phyloP scores from a whole-genome alignment of 306 rosid genomes.

The Pterocarpus macrocarpus region DNA sequence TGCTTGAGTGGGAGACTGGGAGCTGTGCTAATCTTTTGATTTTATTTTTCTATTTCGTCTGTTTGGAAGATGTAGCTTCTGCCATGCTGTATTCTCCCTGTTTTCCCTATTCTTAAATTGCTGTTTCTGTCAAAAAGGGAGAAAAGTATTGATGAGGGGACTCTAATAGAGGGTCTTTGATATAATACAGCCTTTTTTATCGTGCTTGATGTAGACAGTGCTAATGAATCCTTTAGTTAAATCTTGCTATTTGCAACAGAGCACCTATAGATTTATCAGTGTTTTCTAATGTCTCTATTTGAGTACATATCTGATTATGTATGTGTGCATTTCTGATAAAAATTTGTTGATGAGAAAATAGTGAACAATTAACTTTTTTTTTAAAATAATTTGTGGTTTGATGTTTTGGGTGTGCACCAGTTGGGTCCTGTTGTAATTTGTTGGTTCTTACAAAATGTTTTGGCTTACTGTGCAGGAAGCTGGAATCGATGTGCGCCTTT shows the following conservation, averaged over 20 bases:
- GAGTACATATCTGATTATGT: not conserved
- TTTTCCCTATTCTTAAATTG: too few relatives aligned
- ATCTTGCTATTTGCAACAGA: slow-evolving; percentile 2
- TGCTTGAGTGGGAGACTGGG: too few relatives aligned
- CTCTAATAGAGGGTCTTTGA: not conserved
- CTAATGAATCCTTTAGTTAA: not conserved
- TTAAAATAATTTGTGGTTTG: not conserved
- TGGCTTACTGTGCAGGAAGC: slow-evolving; percentile 70
- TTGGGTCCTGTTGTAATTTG: slow-evolving; percentile 39
- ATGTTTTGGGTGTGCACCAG: slow-evolving; percentile 29
- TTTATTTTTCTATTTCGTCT: too few relatives aligned
- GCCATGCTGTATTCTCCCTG: too few relatives aligned
- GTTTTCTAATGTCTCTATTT: not conserved
- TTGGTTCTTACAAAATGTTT: slow-evolving; percentile 28
- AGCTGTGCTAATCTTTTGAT: too few relatives aligned
- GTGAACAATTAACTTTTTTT: not conserved
- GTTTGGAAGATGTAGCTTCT: not conserved
- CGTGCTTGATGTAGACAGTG: not conserved
- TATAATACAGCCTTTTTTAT: not conserved
- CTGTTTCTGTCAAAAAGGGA: too few relatives aligned
- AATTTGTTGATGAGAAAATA: slow-evolving; percentile 13
- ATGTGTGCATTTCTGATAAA: not conserved
- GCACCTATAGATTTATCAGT: slow-evolving; percentile 10
- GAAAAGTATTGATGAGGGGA: not conserved
- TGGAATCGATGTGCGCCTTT: slow-evolving; percentile 96